These are phyloP conservation scores for Penicillium bovifimosum DNA, from an alignment of 495 filamentous ascomycete species.

Conservation along the genomic window DNA sequence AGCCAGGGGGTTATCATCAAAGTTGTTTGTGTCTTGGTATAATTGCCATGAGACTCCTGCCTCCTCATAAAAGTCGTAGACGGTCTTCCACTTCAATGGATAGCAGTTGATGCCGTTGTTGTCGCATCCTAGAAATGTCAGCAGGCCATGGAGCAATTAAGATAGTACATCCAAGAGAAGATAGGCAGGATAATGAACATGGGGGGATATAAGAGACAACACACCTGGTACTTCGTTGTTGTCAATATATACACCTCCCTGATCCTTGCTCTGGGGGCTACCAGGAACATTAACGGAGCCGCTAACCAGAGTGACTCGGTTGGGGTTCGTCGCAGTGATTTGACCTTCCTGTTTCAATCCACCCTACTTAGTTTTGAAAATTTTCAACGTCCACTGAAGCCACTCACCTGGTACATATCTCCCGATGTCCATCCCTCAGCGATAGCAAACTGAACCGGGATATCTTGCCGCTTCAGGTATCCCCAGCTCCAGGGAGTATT, in stretches of 20 bases:
- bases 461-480: slow-evolving; percentile 42
- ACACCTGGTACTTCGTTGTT: slow-evolving; percentile 50
- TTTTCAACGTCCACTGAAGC: background rate
- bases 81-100: slow-evolving; percentile 51
- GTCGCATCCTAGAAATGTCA: slow-evolving; percentile 36
- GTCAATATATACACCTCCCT: slow-evolving; percentile 50
- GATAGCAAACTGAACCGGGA: slow-evolving; percentile 50
- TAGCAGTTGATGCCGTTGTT: slow-evolving; percentile 44
- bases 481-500: slow-evolving; percentile 54
- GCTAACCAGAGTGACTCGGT: slow-evolving; percentile 50
- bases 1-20: slow-evolving; percentile 50
- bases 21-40: slow-evolving; percentile 50
- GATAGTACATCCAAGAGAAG: background rate
- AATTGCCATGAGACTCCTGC: slow-evolving; percentile 51
- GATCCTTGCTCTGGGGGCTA: slow-evolving; percentile 34
- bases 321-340: slow-evolving; percentile 50
- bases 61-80: slow-evolving; percentile 47
- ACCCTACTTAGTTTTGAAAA: background rate
- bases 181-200: background rate
- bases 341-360: slow-evolving; percentile 44
- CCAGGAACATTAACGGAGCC: slow-evolving; percentile 51
- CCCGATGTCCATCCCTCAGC: slow-evolving; percentile 50
- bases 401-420: slow-evolving; percentile 50
- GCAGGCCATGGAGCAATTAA: background rate
- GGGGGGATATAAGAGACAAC: background rate